Percentiles rank a stretch among this genome's conserved stretches.
phyloP scores from a whole-genome alignment of 129 eudicot species.

The Oenanthe sinensis region DNA sequence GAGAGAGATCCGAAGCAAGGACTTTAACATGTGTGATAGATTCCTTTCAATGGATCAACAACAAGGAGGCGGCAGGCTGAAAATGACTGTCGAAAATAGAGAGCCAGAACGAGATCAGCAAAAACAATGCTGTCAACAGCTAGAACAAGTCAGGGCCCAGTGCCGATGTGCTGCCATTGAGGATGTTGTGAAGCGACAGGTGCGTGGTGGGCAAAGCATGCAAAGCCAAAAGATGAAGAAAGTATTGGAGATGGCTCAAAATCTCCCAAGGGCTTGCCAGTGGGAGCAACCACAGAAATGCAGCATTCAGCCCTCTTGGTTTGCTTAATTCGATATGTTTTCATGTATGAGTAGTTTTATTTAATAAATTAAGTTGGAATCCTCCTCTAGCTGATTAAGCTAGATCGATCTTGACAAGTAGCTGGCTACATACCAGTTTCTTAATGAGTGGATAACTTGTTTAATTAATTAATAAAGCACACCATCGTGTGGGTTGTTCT shows the following conservation, averaged over 20 bases:
- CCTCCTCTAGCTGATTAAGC: neutral
- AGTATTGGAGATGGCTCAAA: slow-evolving; percentile 9
- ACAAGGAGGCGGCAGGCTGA: neutral
- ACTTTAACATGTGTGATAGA: slow-evolving; percentile 10
- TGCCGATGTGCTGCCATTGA: slow-evolving; percentile 15
- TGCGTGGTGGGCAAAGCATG: neutral
- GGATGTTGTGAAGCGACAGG: slow-evolving; percentile 10
- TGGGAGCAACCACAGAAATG: slow-evolving; percentile 8
- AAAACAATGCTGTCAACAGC: slow-evolving; percentile 7
- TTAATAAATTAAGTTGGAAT: neutral
- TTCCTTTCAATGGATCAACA: neutral
- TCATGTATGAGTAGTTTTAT: neutral
- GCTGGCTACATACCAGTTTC: neutral
- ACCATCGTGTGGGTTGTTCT: neutral
- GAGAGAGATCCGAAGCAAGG: slow-evolving; percentile 9
- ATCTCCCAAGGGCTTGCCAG: slow-evolving; percentile 16
- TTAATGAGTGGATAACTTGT: neutral
- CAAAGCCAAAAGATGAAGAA: slow-evolving; percentile 4
- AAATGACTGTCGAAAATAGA: neutral
- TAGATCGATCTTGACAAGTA: neutral
- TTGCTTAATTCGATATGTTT: neutral
- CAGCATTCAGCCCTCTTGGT: slow-evolving; percentile 9
- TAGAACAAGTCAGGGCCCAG: neutral
- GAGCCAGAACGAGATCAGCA: neutral
- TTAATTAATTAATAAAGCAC: neutral